phyloP scores from a whole-genome alignment of 345 rosid species.

The Salix dunnii region DNA sequence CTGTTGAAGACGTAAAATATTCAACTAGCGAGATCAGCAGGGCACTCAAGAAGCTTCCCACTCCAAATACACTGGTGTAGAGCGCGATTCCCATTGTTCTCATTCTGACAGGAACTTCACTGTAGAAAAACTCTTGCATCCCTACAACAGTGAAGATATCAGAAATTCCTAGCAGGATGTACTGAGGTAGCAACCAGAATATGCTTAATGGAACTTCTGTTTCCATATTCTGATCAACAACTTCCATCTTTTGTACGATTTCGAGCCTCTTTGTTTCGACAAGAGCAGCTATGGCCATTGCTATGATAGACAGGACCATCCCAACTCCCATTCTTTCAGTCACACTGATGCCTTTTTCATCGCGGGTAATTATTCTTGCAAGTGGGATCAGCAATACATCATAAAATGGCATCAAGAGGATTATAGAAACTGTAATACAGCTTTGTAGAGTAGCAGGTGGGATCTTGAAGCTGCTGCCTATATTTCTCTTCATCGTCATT shows the following conservation, averaged over 20 bases:
- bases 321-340: constrained; percentile 89
- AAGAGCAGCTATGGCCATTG: constrained; percentile 78
- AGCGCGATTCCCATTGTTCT: constrained; percentile 89
- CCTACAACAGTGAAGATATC: constrained; percentile 95
- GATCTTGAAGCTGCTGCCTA: constrained; percentile 68
- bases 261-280: constrained; percentile 67
- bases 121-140: constrained; percentile 95
- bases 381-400: constrained; percentile 62
- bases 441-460: constrained; percentile 95
- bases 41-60: constrained; percentile 87
- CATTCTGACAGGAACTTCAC: constrained; percentile 82
- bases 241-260: constrained; percentile 26
- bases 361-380: constrained; percentile 33
- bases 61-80: constrained; percentile 88
- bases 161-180: constrained; percentile 73
- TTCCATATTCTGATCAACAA: constrained; percentile 13
- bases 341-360: constrained; percentile 53
- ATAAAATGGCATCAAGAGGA: constrained; percentile 80
- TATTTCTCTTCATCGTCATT: constrained; percentile 69
- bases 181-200: constrained; percentile 83
- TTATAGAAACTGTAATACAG: constrained; percentile 76
- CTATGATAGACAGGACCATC: constrained; percentile 74
- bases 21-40: constrained; percentile 61
- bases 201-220: constrained; percentile 53
- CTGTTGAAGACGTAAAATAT: constrained; percentile 34